Base-by-base conservation (phyloP, 163 green algal species). In the Scenedesmus sp. region DNA sequence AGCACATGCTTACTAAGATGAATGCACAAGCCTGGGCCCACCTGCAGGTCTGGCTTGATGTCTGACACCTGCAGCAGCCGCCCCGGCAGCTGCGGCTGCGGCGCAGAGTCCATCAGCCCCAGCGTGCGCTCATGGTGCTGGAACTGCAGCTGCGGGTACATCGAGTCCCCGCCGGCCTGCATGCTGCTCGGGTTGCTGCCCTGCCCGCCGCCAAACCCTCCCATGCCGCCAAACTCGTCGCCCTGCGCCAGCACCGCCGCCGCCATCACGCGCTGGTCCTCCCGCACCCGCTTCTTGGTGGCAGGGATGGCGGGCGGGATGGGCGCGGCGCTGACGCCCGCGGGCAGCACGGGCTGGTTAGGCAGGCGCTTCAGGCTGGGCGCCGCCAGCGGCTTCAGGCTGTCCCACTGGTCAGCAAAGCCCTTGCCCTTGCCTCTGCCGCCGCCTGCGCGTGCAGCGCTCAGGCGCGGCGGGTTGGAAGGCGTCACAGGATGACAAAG, bases 11-110 rank as follows among this genome's bases (percentile, higher is more conserved):
- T n/a, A n/a, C n/a, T n/a, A n/a, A n/a, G n/a, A n/a, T n/a, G n/a
- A 56, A 10, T 56, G 46, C 46, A 56, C 46, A 56, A 56, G 46
- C 46, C 7, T 10, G 46, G 10, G 46, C 65, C 65, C 65, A 76
- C 65, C 65, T 76, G 65, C 65, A 76, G 90, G 12, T 94, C 89
- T 5, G 93, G 86, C 2, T 70, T 91, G 51, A 98, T 96, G 90
- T 97, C 95, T 4, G 92, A 61, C 95, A 90, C 82, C 61, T 68
- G 65, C 49, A 90, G 73, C 73, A 90, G 73, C 44, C 89, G 81
- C 26, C 89, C 89, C 30, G 89, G 89, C 26, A 92, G 89, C 89
- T 92, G 89, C 68, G 89, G 89, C 68, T 89, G 82, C 68, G 43
- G 72, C 59, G 89, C 89, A 3, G 46, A 53, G 40, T 92, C 89